Percentiles rank a stretch among this genome's conserved stretches.
These are phyloP conservation scores for Pythium monospermum DNA, from an alignment of 352 stramenopile genomes.

Conservation along the genomic window DNA sequence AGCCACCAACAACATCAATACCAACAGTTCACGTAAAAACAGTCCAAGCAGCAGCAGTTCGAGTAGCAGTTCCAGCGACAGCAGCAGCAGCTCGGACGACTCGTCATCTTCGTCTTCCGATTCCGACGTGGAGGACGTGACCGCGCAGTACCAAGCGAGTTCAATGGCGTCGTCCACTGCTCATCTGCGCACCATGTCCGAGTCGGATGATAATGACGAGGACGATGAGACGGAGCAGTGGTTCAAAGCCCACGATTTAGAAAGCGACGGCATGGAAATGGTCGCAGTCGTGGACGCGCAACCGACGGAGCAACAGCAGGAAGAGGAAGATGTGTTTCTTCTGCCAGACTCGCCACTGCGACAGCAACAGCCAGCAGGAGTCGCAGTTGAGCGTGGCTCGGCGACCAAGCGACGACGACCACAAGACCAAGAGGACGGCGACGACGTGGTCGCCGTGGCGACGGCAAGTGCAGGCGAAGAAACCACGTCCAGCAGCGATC, in stretches of 20 bases:
- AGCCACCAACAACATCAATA: constrained; percentile 18
- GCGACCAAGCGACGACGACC: constrained; percentile 17
- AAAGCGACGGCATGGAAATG: constrained; percentile 15
- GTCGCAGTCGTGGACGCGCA: constrained; percentile 2
- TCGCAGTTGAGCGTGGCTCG: constrained; percentile 18
- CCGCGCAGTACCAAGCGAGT: constrained; percentile 12
- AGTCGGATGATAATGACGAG: constrained; percentile 9
- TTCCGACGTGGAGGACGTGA: constrained; percentile 22
- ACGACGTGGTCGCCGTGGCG: not conserved
- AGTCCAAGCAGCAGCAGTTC: constrained; percentile 18
- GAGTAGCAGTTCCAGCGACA: constrained; percentile 19
- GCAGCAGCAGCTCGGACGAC: constrained; percentile 17
- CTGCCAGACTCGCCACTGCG: constrained; percentile 14
- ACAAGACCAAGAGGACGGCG: not conserved
- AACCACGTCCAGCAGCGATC: constrained; percentile 16
- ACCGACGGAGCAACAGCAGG: constrained; percentile 4
- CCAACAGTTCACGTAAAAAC: constrained; percentile 20
- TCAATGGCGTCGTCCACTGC: not conserved
- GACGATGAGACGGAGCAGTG: constrained; percentile 18
- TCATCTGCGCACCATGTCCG: not conserved
- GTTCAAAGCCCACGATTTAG: constrained; percentile 14
- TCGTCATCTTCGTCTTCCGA: constrained; percentile 13
- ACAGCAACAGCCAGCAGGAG: not conserved
- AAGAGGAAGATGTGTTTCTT: constrained; percentile 21
- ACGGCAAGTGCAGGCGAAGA: constrained; percentile 6